Percentiles rank a stretch among this genome's conserved stretches.
Evolutionary conservation across 352 stramenopile genomes (phyloP).

Genomic region (Phytophthora melonis): DNA sequence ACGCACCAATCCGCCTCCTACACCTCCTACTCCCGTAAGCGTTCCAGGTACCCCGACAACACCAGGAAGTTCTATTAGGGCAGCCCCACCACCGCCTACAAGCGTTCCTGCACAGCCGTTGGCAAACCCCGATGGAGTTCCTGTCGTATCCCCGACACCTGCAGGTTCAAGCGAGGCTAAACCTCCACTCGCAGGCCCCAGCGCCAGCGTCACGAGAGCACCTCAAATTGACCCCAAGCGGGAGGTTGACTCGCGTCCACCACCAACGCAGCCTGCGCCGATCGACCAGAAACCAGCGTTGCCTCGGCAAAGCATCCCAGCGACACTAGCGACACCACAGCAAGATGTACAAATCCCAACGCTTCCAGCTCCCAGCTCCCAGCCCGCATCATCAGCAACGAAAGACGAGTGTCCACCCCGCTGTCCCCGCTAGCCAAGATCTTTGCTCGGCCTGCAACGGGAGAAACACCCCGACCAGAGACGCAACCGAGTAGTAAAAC

Average conservation of each 20-base stretch:
- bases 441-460: slow-evolving; percentile 15
- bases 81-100: background rate
- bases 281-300: background rate
- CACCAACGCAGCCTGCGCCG: background rate
- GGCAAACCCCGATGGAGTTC: background rate
- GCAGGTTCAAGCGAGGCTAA: background rate
- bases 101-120: background rate
- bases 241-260: background rate
- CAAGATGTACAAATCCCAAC: background rate
- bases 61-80: background rate
- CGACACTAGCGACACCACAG: background rate
- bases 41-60: slow-evolving; percentile 4
- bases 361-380: background rate
- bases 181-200: background rate
- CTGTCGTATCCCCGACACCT: too few species aligned
- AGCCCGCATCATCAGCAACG: background rate
- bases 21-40: slow-evolving; percentile 1
- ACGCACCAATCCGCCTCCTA: background rate
- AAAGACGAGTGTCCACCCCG: slow-evolving; percentile 6
- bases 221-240: background rate
- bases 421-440: slow-evolving; percentile 40
- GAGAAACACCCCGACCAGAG: background rate
- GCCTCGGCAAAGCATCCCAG: background rate
- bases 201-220: background rate
- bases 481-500: slow-evolving; percentile 4